Evolutionary conservation across 257 asterid genomes (phyloP), one percentile per base, ranked within the genome.

Genomic region (Vinca minor): DNA sequence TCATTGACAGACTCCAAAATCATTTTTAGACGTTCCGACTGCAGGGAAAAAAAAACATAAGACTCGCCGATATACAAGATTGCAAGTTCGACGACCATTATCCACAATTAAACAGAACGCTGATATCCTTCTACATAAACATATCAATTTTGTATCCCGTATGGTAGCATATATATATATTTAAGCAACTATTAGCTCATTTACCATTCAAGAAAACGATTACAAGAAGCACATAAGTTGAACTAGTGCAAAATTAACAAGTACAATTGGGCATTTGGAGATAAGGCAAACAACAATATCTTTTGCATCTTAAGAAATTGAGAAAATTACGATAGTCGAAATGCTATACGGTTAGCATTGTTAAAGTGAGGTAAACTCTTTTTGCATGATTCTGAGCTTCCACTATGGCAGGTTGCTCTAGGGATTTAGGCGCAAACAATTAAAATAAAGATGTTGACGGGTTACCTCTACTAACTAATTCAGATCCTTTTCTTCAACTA

Each of bases 1-100:
- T 93, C 97, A 46, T 85, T 89, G 56, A 89, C 97, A 63, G 61
- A 79, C 70, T 81, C 88, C 82, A 93, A 63, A 52, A 93, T 86
- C 72, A 79, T 92, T 67, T 85, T 84, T 70, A 89, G 78, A 21
- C 97, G 91, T 74, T 87, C 87, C 46, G 98, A 82, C 98, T 92
- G 83, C 78, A 69, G 56, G 75, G 32, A 28, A 64, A 7, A 59
- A 1, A 14, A 68, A n/a, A 39, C 18, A 6, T 3, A 34, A 38
- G 42, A 38, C 8, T 38, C 5, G 8, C 42, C 1, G 8, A 38
- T 34, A 31, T 28, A 0, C 1, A 66, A 21, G 31, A 38, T 11
- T 12, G 39, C 38, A 46, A 10, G 13, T 60, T 9, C 18, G 4
- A 21, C 50, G n/a, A 54, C 52, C 26, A 41, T 50, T 29, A 8